phyloP scores from a whole-genome alignment of 2,329 filamentous ascomycete species.

The Calonectria pteridis region DNA sequence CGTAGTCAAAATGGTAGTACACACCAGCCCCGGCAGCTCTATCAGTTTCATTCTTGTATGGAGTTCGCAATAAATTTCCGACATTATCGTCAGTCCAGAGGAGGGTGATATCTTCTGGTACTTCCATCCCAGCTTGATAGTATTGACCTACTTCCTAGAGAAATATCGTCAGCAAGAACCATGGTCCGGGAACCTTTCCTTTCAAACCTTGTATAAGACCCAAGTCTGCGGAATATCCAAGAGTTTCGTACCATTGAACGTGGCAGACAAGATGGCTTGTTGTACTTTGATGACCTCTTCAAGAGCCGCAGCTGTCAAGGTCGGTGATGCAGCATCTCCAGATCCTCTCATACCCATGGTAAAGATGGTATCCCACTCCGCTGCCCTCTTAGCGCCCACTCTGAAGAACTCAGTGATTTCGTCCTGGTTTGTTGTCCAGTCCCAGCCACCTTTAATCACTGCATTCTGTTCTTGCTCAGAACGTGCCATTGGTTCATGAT shows the following conservation, averaged over 20 bases:
- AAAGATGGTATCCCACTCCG: constrained; percentile 72
- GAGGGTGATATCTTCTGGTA: constrained; percentile 72
- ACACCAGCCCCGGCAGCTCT: background rate
- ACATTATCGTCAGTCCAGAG: constrained; percentile 75
- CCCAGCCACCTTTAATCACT: constrained; percentile 73
- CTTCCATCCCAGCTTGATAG: constrained; percentile 72
- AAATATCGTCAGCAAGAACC: background rate
- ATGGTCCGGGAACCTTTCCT: background rate
- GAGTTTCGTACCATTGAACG: background rate
- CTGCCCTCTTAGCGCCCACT: constrained; percentile 74
- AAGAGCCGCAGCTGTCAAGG: background rate
- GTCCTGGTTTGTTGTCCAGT: constrained; percentile 76
- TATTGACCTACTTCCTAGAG: constrained; percentile 67
- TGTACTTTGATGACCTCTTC: background rate
- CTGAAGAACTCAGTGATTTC: constrained; percentile 77
- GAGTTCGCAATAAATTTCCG: constrained; percentile 70
- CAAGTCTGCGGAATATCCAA: background rate
- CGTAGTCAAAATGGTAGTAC: constrained; percentile 70
- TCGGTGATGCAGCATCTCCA: constrained; percentile 60
- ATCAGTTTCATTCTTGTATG: constrained; percentile 49
- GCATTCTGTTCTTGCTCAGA: constrained; percentile 68
- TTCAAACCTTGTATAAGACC: background rate
- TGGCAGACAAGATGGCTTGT: background rate
- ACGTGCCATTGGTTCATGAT: constrained; percentile 79
- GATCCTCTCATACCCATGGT: constrained; percentile 79